Conservation (phyloP, 1,284 basidiomycete species). For the Waitea zeae region DNA sequence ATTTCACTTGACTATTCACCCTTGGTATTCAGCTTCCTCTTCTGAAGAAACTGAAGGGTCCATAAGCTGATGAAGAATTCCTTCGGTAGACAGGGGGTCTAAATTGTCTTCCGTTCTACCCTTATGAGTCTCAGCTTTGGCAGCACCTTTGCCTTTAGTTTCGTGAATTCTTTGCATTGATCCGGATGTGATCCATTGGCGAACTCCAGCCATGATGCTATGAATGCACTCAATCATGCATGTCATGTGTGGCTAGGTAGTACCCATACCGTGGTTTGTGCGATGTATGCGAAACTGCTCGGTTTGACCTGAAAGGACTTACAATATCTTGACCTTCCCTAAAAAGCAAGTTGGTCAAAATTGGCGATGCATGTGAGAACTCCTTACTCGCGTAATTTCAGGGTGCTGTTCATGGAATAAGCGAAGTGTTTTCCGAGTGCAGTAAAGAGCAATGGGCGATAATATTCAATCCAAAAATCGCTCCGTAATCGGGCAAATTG, state of each 20-base stretch:
- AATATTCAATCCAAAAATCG: slow-evolving; percentile 86
- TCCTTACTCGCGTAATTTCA: slow-evolving; percentile 62
- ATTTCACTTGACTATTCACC: slow-evolving; percentile 25
- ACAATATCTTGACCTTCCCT: too few relatives aligned
- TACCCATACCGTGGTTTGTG: too few relatives aligned
- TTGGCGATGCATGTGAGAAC: slow-evolving; percentile 1
- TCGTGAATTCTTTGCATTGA: not conserved
- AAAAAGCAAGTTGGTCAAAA: slow-evolving; percentile 5
- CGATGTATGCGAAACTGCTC: too few relatives aligned
- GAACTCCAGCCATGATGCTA: slow-evolving; percentile 58
- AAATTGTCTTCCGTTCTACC: slow-evolving; percentile 7
- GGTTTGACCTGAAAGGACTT: too few relatives aligned
- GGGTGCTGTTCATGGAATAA: slow-evolving; percentile 74
- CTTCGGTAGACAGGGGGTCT: slow-evolving; percentile 45
- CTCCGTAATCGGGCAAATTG: slow-evolving; percentile 40
- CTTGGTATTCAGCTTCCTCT: slow-evolving; percentile 68
- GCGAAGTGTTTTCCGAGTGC: slow-evolving; percentile 73
- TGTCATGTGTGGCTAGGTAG: too few relatives aligned
- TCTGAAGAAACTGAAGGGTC: slow-evolving; percentile 46
- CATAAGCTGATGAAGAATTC: slow-evolving; percentile 42
- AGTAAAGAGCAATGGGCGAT: slow-evolving; percentile 73
- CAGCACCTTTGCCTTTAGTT: slow-evolving; percentile 16
- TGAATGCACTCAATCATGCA: too few relatives aligned
- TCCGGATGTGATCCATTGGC: slow-evolving; percentile 44
- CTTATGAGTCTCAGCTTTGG: slow-evolving; percentile 13